Evolutionary conservation across 1,139 yeast genomes (phyloP).

Genomic region (Geotrichum reessii): DNA sequence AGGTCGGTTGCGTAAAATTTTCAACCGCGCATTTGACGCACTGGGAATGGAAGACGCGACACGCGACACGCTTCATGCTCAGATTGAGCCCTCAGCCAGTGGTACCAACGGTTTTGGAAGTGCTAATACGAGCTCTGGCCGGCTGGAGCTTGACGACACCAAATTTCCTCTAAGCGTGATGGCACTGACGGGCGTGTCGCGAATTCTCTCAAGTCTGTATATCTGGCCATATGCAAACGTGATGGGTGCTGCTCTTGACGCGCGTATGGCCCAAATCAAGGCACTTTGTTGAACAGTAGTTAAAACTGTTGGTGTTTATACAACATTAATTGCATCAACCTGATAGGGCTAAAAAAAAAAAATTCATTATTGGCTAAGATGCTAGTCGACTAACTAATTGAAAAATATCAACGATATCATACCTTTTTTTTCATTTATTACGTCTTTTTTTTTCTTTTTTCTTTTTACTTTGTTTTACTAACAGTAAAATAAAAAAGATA

Average conservation of each 20-base stretch:
- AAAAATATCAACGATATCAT: too few relatives aligned
- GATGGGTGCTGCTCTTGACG: slow-evolving; percentile 3
- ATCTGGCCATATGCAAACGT: slow-evolving; percentile 11
- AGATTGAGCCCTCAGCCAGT: neutral
- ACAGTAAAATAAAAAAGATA: too few relatives aligned
- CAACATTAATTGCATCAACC: too few relatives aligned
- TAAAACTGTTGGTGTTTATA: too few relatives aligned
- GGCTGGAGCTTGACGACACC: neutral
- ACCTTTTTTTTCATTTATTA: too few relatives aligned
- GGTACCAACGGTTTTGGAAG: neutral
- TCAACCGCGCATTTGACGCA: too few relatives aligned
- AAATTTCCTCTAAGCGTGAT: slow-evolving; percentile 3
- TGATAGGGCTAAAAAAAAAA: neutral
- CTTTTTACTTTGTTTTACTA: too few relatives aligned
- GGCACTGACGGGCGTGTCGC: slow-evolving; percentile 8
- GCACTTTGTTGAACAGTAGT: neutral
- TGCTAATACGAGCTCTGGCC: neutral
- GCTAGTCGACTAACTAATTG: too few relatives aligned
- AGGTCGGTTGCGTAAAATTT: too few relatives aligned
- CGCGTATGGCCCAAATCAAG: slow-evolving; percentile 3
- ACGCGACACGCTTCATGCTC: neutral
- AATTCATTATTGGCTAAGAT: too few relatives aligned
- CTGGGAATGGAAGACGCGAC: slow-evolving; percentile 1
- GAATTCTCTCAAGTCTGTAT: slow-evolving; percentile 4
- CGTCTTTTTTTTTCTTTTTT: too few relatives aligned